Percentiles rank a stretch among this genome's conserved stretches.
Conservation (phyloP, 2,329 filamentous ascomycete genomes). For the Celoporthe dispersa region DNA sequence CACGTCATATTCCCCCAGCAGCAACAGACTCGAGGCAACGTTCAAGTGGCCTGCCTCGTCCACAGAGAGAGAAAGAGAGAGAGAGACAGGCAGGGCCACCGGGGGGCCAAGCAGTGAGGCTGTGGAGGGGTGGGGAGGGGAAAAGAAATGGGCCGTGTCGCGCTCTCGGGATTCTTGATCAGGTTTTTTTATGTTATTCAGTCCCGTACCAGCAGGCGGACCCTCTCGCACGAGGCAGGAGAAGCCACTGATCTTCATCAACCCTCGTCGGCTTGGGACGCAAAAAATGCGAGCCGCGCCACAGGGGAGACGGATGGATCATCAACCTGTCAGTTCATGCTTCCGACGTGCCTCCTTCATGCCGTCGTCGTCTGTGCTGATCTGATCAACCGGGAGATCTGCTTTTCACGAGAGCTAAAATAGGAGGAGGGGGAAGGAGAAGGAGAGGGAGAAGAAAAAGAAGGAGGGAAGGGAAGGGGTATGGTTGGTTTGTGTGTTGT, state of each 20-base stretch:
- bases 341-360: not conserved
- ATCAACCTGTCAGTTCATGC: slow-evolving; percentile 1
- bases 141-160: not conserved
- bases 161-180: not conserved
- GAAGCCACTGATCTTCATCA: slow-evolving; percentile 2
- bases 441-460: slow-evolving; percentile 6
- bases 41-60: no score
- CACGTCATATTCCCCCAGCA: slow-evolving; percentile 2
- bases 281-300: not conserved
- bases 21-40: no score
- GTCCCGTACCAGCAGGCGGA: not conserved
- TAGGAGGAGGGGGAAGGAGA: slow-evolving; percentile 19
- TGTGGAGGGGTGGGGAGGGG: not conserved
- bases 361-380: slow-evolving; percentile 5
- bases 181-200: not conserved
- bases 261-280: not conserved
- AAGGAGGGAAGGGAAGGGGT: slow-evolving; percentile 13
- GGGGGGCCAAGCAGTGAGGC: not conserved
- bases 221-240: not conserved
- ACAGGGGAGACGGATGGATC: not conserved
- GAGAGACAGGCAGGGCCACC: not conserved
- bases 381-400: slow-evolving; percentile 25
- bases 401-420: slow-evolving; percentile 19
- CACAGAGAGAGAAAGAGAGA: not conserved
- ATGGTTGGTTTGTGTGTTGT: not conserved